Base-by-base conservation (phyloP, 352 stramenopile genomes). In the Paralagenidium karlingii region DNA sequence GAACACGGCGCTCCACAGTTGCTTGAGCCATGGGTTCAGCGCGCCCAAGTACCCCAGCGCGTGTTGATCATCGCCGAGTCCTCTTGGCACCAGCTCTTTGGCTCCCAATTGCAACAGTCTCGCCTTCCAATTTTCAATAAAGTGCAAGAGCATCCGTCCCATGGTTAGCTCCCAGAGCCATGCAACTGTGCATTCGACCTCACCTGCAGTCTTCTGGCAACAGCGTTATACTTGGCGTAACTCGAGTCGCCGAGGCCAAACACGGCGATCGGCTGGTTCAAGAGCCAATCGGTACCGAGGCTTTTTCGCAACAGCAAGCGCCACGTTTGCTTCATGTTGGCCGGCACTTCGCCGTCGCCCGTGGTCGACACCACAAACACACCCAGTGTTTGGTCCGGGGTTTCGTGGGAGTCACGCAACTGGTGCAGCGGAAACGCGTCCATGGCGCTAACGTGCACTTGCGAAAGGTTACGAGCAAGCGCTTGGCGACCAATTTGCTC, bases 161-260 rank as follows among this genome's bases (percentile, higher is more conserved):
- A 15, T 2, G 26, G 16, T 13, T 25, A 29, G 5, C 8, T 41
- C 19, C 10, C 25, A 40, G 34, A n/a, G n/a, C n/a, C n/a, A n/a
- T n/a, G n/a, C n/a, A n/a, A n/a, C n/a, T 19, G 24, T 2, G 13
- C 32, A 2, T 12, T 19, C 38, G 47, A 20, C n/a, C n/a, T n/a
- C n/a, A n/a, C n/a, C n/a, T 94, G 68, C 19, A 97, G 57, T 24
- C 77, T 80, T 4, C 84, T 57, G 10, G 80, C 89, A 15, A 91
- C 78, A 0, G 82, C 79, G 40, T 96, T 96, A 62, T 89, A 97
- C 60, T 96, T 95, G 47, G 69, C 73, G 55, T 97, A 96, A 25
- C 65, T 87, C 30, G 80, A 94, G 56, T 96, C 87, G 8, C 89
- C 89, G 20, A 96, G 53, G 19, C 89, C 88, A 51, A 97, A 96